Percentiles rank a stretch among this genome's conserved stretches.
Conservation (phyloP, 2,329 filamentous ascomycete species). For the Colletotrichum cordylinicola region DNA sequence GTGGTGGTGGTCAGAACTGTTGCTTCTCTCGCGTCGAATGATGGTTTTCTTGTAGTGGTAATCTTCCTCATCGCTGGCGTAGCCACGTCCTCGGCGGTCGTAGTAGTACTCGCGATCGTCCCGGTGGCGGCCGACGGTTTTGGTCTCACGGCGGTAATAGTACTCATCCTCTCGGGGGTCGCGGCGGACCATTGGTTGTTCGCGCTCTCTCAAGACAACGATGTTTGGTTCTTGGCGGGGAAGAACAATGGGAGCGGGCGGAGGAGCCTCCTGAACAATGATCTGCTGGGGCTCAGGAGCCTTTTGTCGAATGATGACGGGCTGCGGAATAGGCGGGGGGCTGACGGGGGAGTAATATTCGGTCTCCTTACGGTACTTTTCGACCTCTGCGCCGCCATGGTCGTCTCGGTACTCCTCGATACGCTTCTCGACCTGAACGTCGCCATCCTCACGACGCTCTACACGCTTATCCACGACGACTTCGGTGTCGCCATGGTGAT, state of each 20-base stretch:
- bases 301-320: slow-evolving; percentile 63
- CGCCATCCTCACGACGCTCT: slow-evolving; percentile 50
- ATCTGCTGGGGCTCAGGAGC: slow-evolving; percentile 63
- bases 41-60: slow-evolving; percentile 50
- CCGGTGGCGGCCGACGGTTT: slow-evolving; percentile 42
- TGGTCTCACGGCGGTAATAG: slow-evolving; percentile 55
- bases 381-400: slow-evolving; percentile 53
- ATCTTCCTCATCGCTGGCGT: slow-evolving; percentile 45
- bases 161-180: slow-evolving; percentile 54
- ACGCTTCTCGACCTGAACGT: slow-evolving; percentile 61
- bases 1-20: slow-evolving; percentile 53
- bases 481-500: slow-evolving; percentile 40
- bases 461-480: slow-evolving; percentile 48
- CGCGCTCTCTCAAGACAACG: slow-evolving; percentile 49
- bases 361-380: slow-evolving; percentile 66
- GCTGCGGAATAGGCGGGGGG: slow-evolving; percentile 45
- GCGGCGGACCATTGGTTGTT: slow-evolving; percentile 37
- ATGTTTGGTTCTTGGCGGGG: slow-evolving; percentile 50
- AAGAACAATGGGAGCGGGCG: slow-evolving; percentile 57
- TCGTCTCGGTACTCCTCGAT: slow-evolving; percentile 56
- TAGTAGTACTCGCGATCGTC: slow-evolving; percentile 33
- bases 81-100: slow-evolving; percentile 39
- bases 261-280: slow-evolving; percentile 63
- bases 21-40: slow-evolving; percentile 56
- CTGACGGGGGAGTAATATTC: slow-evolving; percentile 64